Conservation (phyloP, 2,329 filamentous ascomycete genomes). For the Fusarium equiseti region DNA sequence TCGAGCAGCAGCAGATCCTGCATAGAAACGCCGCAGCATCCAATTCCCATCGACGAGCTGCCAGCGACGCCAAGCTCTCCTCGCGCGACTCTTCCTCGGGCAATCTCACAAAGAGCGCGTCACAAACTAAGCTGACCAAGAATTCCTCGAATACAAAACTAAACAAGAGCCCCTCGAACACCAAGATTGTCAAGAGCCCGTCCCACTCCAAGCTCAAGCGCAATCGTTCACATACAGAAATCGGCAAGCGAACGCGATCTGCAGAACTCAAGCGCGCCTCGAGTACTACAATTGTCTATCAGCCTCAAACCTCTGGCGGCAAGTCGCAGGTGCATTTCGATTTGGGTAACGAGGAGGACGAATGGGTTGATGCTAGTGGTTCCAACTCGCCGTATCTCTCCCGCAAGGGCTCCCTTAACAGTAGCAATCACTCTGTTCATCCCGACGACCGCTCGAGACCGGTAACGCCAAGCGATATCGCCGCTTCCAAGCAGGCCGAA, state of each 20-base stretch:
- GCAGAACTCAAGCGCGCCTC: constrained; percentile 65
- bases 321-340: constrained; percentile 73
- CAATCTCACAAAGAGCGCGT: constrained; percentile 66
- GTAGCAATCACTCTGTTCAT: constrained; percentile 61
- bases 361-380: constrained; percentile 75
- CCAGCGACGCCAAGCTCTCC: constrained; percentile 63
- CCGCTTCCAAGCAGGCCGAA: constrained; percentile 17
- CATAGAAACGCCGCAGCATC: constrained; percentile 27
- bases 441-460: constrained; percentile 55
- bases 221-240: constrained; percentile 41
- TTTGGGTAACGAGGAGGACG: constrained; percentile 69
- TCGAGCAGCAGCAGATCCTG: constrained; percentile 48
- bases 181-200: constrained; percentile 65
- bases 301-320: constrained; percentile 56
- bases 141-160: constrained; percentile 57
- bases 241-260: constrained; percentile 68
- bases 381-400: constrained; percentile 70
- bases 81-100: constrained; percentile 58
- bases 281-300: constrained; percentile 63
- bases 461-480: constrained; percentile 51
- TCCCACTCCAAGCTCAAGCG: constrained; percentile 63
- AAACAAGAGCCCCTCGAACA: constrained; percentile 50
- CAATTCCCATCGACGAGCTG: constrained; percentile 60
- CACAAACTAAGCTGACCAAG: constrained; percentile 65
- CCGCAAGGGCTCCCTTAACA: constrained; percentile 61